Evolutionary conservation across 169 alveolate species (phyloP).

Genomic region (Perkinsus marinus): DNA sequence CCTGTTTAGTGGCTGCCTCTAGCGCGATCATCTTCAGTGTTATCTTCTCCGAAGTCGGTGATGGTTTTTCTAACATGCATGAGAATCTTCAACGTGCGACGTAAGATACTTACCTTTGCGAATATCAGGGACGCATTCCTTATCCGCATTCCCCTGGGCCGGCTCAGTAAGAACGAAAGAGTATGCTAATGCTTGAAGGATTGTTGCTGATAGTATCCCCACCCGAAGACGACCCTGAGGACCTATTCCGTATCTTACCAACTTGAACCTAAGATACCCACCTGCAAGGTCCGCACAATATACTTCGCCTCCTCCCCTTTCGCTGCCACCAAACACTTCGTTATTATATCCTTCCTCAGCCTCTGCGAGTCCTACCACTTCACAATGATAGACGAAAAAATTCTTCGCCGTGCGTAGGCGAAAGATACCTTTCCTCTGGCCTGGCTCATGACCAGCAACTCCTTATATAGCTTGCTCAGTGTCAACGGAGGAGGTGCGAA

Average conservation of each 20-base stretch:
- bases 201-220: conserved; percentile 84
- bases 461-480: not conserved
- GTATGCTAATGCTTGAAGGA: conserved; percentile 66
- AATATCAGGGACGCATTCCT: not conserved
- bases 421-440: not conserved
- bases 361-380: not conserved
- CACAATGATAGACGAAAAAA: not conserved
- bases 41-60: not conserved
- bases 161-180: conserved; percentile 55
- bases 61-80: not conserved
- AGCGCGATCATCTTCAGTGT: not conserved
- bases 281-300: conserved; percentile 70
- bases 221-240: conserved; percentile 49
- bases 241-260: not conserved
- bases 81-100: not conserved
- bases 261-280: not conserved
- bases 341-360: not conserved
- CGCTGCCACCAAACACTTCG: not conserved
- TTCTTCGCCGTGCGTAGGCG: not conserved
- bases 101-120: not conserved
- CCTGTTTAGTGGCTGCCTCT: not conserved
- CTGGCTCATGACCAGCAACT: not conserved
- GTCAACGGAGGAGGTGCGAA: not conserved
- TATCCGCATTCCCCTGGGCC: not conserved
- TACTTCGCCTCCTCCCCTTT: conserved; percentile 40